Evolutionary conservation across 2,329 filamentous ascomycete species (phyloP), one percentile per base, ranked within the genome.

Genomic region (Cadophora sp.): DNA sequence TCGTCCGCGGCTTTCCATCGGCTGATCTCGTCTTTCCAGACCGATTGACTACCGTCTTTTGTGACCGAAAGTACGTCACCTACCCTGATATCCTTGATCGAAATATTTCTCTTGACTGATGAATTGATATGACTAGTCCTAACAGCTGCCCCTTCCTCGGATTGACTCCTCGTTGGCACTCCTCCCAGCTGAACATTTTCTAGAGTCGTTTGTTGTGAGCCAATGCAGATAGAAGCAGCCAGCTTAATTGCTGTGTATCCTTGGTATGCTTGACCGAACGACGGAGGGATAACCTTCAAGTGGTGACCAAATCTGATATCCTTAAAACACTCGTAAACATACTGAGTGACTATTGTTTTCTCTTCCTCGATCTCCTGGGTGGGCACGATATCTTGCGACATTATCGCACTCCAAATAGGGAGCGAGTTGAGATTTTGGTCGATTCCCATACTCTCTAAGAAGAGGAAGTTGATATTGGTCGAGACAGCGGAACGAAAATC

Each of bases 261-360:
- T 1, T 79, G 74, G 1, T 55, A 62, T n/a, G 77, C 66, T 0
- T 79, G 73, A 3, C 70, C 47, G 4, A 66, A 39, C 47, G 74
- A 76, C 1, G 78, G 71, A 0, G 79, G 69, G 0, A 80, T 71
- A 0, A 71, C 67, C 62, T 83, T 78, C 6, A 93, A 79, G 2
- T 84, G 79, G 1, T 81, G 75, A 0, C 82, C 85, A 72, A 89
- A 91, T 4, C 84, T 84, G 76, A 93, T 83, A 22, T 89, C 79
- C 3, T 82, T 80, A 70, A 96, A 96, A 64, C 86, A 86, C 3
- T 85, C 74, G 67, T 87, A 84, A 0, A 91, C 85, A 65, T 90
- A 92, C 0, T 89, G 86, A 0, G 93, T 95, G 0, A 94, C 89
- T 0, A 92, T 78, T 0, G 92, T 95, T 3, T 77, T 48, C 50